A percentile compares a stretch with the other conserved stretches of the same genome.
phyloP scores from a whole-genome alignment of 192 early-diverging fungal species.

The Coemansia sp. region DNA sequence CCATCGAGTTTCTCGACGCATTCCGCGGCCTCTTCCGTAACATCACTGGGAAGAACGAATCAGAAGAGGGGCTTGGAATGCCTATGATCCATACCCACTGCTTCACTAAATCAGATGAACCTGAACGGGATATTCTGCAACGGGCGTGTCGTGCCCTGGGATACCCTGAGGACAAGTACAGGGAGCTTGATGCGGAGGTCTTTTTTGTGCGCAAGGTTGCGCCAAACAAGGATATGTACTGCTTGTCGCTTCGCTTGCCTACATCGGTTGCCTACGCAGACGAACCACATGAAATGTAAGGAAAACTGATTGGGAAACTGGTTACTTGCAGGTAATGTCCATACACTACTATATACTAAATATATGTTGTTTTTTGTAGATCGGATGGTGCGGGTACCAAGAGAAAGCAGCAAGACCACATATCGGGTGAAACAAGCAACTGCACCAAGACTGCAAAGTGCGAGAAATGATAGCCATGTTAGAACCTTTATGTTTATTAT shows the following conservation, averaged over 20 bases:
- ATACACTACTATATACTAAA: background rate
- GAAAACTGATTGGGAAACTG: no score
- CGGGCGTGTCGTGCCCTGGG: conserved; percentile 56
- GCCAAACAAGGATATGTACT: conserved; percentile 99
- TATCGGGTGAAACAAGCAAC: background rate
- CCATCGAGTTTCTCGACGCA: conserved; percentile 94
- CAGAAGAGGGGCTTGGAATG: conserved; percentile 44
- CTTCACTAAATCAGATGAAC: conserved; percentile 81
- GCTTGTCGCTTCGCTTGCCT: conserved; percentile 82
- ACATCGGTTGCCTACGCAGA: conserved; percentile 68
- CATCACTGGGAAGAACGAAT: conserved; percentile 48
- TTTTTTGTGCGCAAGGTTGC: conserved; percentile 93
- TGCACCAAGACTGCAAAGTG: conserved; percentile 6
- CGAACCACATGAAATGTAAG: conserved; percentile 32
- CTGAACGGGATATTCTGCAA: conserved; percentile 59
- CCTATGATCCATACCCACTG: conserved; percentile 95
- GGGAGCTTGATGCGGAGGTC: conserved; percentile 48
- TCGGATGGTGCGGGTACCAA: conserved; percentile 4
- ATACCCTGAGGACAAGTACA: conserved; percentile 42
- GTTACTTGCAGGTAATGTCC: no score
- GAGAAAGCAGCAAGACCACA: conserved; percentile 13
- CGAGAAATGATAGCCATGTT: conserved; percentile 9
- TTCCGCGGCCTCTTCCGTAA: conserved; percentile 76
- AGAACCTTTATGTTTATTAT: no score
- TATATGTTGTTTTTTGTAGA: conserved; percentile 2